These are phyloP conservation scores for Cryphonectria nitschkei DNA, from an alignment of 2,329 filamentous ascomycete genomes.

Conservation along the genomic window DNA sequence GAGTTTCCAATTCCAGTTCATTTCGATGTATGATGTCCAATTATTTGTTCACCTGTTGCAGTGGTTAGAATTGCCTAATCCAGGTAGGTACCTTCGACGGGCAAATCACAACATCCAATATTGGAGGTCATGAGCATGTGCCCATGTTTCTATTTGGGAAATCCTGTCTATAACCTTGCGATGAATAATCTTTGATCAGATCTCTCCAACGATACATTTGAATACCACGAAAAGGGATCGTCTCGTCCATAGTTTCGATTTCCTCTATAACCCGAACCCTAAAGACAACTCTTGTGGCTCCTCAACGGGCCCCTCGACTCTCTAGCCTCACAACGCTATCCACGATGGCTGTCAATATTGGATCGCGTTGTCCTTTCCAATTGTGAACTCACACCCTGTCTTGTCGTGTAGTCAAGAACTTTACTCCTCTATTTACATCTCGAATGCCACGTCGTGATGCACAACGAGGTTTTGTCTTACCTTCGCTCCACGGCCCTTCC, in stretches of 20 bases:
- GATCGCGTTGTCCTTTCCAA: not conserved
- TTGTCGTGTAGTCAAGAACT: not conserved
- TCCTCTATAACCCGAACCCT: conserved; percentile 18
- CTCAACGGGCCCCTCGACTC: not conserved
- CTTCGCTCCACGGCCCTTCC: not conserved
- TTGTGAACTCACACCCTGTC: not conserved
- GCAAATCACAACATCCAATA: not conserved
- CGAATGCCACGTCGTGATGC: not conserved
- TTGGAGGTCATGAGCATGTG: not conserved
- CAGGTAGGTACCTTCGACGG: not conserved
- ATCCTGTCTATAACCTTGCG: not conserved
- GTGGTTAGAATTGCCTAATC: not conserved
- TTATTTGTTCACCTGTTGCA: not conserved
- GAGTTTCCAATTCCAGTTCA: not conserved
- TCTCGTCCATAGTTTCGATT: not conserved
- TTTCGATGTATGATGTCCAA: not conserved
- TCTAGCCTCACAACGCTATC: not conserved
- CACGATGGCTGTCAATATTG: not conserved
- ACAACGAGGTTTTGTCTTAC: not conserved
- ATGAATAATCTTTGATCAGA: not conserved
- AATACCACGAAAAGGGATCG: not conserved
- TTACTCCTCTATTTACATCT: not conserved
- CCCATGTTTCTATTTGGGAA: not conserved
- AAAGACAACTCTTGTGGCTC: not conserved
- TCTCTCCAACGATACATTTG: not conserved